These are phyloP conservation scores for Aquilaria malaccensis DNA, from an alignment of 345 rosid species.

Conservation along the genomic window DNA sequence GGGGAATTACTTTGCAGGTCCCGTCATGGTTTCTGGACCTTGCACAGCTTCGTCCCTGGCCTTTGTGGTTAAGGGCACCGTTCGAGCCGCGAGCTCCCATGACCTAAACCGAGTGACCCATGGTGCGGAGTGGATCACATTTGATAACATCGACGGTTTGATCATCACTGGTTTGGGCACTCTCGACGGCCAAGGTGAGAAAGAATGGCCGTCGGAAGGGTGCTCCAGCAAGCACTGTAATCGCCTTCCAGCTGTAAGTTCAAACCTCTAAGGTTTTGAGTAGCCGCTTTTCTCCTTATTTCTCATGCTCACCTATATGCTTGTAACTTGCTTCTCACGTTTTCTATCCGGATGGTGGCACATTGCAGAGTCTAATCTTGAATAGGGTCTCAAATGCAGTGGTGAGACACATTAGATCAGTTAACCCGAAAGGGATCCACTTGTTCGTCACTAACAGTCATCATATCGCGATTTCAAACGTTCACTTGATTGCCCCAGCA, in stretches of 20 bases:
- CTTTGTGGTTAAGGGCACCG: constrained; percentile 30
- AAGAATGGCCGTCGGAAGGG: constrained; percentile 35
- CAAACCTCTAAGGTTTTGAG: too few relatives aligned
- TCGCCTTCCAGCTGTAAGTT: constrained; percentile 18
- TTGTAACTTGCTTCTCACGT: too few relatives aligned
- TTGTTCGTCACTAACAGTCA: constrained; percentile 20
- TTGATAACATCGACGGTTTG: constrained; percentile 35
- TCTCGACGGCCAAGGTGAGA: constrained; percentile 60
- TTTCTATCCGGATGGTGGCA: too few relatives aligned
- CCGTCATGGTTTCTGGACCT: constrained; percentile 34
- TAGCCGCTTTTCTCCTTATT: too few relatives aligned
- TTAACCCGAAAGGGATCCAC: constrained; percentile 55
- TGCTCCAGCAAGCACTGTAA: neutral
- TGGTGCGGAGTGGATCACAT: constrained; percentile 41
- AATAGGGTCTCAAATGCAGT: constrained; percentile 19
- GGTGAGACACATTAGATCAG: constrained; percentile 27
- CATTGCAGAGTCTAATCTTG: constrained; percentile 32
- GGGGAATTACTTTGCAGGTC: constrained; percentile 31
- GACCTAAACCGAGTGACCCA: neutral
- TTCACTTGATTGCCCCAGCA: constrained; percentile 32
- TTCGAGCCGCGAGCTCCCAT: constrained; percentile 25
- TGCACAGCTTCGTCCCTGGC: constrained; percentile 26
- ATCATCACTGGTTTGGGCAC: constrained; percentile 48
- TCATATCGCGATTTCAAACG: constrained; percentile 17
- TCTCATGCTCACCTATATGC: too few relatives aligned